Evolutionary conservation across 495 filamentous ascomycete species (phyloP), one percentile per base, ranked within the genome.

Genomic region (Penicillium fimorum): DNA sequence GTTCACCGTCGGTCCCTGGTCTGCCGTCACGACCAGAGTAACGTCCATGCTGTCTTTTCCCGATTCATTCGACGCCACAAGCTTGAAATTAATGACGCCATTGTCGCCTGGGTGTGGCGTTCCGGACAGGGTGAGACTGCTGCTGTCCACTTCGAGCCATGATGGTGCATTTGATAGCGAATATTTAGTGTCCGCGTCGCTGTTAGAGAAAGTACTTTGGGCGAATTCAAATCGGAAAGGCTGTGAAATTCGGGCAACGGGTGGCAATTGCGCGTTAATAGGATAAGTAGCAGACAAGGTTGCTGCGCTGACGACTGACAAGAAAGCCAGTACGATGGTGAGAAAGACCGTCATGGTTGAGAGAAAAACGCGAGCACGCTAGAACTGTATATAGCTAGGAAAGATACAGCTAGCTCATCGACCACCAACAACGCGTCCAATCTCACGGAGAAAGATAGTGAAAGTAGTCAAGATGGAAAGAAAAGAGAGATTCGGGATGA

Each of bases 261-360:
- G 87, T 37, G 89, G 89, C 11, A 91, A 78, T 64, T 94, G 89
- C 5, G 87, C 79, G 68, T 91, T 91, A 59, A 92, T 78, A 0
- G 87, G 87, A 49, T 90, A 87, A 35, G 81, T 81, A 47, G 86
- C 74, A 24, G 52, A 66, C 57, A 50, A 80, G 76, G 46, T 64
- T 68, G 61, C 61, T 43, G 82, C 82, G 47, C 64, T 58, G 17
- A 75, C 73, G 32, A 56, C 58, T 48, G 68, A 60, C 25, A 76
- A 49, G 17, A 79, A 53, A 32, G 62, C 57, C 62, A 78, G 53
- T 32, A 71, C 35, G 25, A 69, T 55, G 44, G 73, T 30, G 24
- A 66, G 56, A 38, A 72, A 50, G 43, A 65, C 55, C 50, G 71
- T 68, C 73, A 74, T 73, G 46, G 56, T 59, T 50, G 49, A 62